Conservation (phyloP, 169 alveolate species). For the Babesia sp. region DNA sequence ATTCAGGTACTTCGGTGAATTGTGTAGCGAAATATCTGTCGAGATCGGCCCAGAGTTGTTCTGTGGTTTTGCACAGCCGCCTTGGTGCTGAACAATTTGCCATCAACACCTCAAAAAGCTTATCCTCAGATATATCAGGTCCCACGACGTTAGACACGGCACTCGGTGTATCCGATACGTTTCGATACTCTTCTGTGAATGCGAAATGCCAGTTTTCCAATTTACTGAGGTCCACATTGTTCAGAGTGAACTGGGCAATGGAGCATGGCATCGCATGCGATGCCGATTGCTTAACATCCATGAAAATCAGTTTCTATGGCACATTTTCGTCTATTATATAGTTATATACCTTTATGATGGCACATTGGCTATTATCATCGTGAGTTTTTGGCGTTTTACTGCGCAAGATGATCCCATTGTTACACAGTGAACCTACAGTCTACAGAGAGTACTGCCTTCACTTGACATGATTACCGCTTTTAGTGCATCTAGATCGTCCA, state of each 20-base stretch:
- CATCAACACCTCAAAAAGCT: not conserved
- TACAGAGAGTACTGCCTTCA: not conserved
- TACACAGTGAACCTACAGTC: slow-evolving; percentile 2
- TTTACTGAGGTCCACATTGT: not conserved
- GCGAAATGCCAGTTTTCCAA: not conserved
- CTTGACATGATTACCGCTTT: not conserved
- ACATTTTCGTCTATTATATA: too few relatives aligned
- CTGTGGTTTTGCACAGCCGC: not conserved
- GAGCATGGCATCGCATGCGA: not conserved
- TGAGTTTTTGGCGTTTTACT: slow-evolving; percentile 5
- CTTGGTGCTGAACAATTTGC: slow-evolving; percentile 3
- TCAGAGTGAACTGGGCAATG: not conserved
- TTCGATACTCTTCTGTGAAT: not conserved
- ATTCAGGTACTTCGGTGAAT: not conserved
- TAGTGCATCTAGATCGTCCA: slow-evolving; percentile 21
- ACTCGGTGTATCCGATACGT: not conserved
- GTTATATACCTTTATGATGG: slow-evolving; percentile 5
- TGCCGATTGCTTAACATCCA: not conserved
- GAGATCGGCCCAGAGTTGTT: not conserved
- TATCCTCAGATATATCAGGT: slow-evolving; percentile 8
- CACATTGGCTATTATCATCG: not conserved
- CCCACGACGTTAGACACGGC: not conserved
- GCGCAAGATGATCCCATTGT: not conserved
- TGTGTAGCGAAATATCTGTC: slow-evolving; percentile 1
- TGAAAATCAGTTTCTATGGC: slow-evolving; percentile 5